Conservation (phyloP, 1,139 yeast species). For the Trichomonascaceae sp. region DNA sequence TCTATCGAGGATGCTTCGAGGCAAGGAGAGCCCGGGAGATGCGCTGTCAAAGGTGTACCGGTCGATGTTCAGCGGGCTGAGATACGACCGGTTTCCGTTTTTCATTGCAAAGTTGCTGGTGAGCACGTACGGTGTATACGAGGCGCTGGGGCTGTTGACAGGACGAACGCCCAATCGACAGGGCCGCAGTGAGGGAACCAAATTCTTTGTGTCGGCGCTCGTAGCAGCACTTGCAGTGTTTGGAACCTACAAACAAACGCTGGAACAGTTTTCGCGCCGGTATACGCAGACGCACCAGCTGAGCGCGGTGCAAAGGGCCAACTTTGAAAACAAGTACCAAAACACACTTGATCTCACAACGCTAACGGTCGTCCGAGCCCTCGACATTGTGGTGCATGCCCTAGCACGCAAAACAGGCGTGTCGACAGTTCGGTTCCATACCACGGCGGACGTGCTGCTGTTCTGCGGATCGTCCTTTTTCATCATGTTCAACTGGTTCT, state of each 20-base stretch:
- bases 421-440: constrained; percentile 3
- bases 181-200: neutral
- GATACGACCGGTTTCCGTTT: constrained; percentile 26
- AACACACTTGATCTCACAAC: constrained; percentile 17
- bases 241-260: constrained; percentile 4
- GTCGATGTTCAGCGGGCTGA: constrained; percentile 19
- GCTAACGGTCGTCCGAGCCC: constrained; percentile 14
- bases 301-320: neutral
- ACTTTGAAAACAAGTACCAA: constrained; percentile 1
- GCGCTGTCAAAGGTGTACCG: constrained; percentile 9
- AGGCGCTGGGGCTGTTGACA: neutral
- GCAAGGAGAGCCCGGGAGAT: constrained; percentile 9
- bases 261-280: neutral
- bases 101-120: constrained; percentile 21
- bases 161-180: neutral
- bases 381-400: constrained; percentile 12
- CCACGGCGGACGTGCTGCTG: constrained; percentile 17
- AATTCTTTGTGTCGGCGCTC: constrained; percentile 8
- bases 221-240: constrained; percentile 8
- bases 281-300: neutral
- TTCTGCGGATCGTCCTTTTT: constrained; percentile 17
- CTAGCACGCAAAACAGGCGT: constrained; percentile 5
- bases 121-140: constrained; percentile 24
- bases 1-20: constrained; percentile 14
- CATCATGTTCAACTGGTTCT: constrained; percentile 33